Conservation (phyloP, 148 eudicot genomes). For the Cornus florida region DNA sequence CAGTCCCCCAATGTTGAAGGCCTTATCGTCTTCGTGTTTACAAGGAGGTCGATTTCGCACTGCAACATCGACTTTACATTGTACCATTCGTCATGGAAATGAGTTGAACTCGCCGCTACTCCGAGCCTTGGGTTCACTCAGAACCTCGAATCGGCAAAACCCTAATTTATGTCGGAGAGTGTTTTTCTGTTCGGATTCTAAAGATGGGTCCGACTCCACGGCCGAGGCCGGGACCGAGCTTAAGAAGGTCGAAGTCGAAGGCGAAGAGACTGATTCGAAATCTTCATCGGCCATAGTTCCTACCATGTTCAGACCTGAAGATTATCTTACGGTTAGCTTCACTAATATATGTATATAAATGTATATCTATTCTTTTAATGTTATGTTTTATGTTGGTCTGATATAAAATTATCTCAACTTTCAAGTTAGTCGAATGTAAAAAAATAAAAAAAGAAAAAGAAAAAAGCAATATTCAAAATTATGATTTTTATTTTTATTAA, state of each 20-base stretch:
- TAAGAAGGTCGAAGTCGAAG: slow-evolving; percentile 37
- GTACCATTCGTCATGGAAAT: slow-evolving; percentile 34
- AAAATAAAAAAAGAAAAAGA: no score
- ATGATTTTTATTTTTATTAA: neutral
- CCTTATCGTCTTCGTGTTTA: slow-evolving; percentile 33
- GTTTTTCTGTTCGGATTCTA: slow-evolving; percentile 74
- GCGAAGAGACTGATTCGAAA: slow-evolving; percentile 48
- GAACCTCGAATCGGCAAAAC: slow-evolving; percentile 30
- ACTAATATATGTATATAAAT: neutral
- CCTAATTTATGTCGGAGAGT: slow-evolving; percentile 36
- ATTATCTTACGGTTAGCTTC: slow-evolving; percentile 64
- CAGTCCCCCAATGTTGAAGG: slow-evolving; percentile 49
- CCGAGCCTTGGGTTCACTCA: slow-evolving; percentile 43
- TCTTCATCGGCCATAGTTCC: slow-evolving; percentile 67
- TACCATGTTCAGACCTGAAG: slow-evolving; percentile 72
- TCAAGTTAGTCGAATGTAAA: neutral
- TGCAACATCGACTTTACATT: slow-evolving; percentile 16
- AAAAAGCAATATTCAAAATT: neutral
- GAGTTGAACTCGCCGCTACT: slow-evolving; percentile 43
- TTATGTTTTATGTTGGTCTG: neutral
- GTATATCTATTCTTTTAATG: no score
- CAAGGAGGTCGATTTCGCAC: slow-evolving; percentile 29
- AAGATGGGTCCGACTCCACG: slow-evolving; percentile 43
- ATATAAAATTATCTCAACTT: neutral
- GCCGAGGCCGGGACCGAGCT: slow-evolving; percentile 26